Percentiles rank a stretch among this genome's conserved stretches.
phyloP scores from a whole-genome alignment of 305 asterid genomes.

The Fraxinus latifolia region DNA sequence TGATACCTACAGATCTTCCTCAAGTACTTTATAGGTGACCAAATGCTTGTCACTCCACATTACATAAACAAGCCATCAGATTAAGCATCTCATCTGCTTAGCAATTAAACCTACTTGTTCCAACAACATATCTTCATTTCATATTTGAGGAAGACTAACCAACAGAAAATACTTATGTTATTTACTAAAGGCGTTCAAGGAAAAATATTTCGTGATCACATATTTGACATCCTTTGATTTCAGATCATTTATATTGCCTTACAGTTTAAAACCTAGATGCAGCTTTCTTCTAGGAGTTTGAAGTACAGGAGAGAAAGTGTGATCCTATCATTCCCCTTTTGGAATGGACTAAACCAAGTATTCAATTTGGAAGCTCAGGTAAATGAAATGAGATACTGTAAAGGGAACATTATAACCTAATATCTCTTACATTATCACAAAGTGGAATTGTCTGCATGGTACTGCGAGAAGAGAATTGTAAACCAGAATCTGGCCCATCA shows the following conservation, averaged over 20 bases:
- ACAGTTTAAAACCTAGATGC: background rate
- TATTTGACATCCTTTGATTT: background rate
- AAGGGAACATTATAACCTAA: constrained; percentile 16
- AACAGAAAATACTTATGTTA: background rate
- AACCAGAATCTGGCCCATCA: constrained; percentile 31
- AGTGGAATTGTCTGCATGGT: constrained; percentile 27
- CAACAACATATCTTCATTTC: background rate
- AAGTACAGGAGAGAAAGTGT: background rate
- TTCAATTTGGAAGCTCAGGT: background rate
- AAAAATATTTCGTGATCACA: background rate
- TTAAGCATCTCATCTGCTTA: background rate
- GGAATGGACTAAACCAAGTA: background rate
- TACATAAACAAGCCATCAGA: background rate
- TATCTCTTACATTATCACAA: constrained; percentile 33
- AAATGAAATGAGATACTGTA: background rate
- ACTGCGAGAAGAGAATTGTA: constrained; percentile 33
- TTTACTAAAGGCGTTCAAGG: background rate
- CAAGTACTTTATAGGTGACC: background rate
- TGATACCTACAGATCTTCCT: background rate
- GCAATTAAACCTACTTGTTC: background rate
- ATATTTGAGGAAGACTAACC: background rate
- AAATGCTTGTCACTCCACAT: background rate
- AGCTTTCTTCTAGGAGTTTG: background rate
- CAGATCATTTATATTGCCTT: background rate
- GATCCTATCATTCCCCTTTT: background rate